phyloP scores from a whole-genome alignment of 768 basidiomycete genomes.

The Podaxis rugospora region DNA sequence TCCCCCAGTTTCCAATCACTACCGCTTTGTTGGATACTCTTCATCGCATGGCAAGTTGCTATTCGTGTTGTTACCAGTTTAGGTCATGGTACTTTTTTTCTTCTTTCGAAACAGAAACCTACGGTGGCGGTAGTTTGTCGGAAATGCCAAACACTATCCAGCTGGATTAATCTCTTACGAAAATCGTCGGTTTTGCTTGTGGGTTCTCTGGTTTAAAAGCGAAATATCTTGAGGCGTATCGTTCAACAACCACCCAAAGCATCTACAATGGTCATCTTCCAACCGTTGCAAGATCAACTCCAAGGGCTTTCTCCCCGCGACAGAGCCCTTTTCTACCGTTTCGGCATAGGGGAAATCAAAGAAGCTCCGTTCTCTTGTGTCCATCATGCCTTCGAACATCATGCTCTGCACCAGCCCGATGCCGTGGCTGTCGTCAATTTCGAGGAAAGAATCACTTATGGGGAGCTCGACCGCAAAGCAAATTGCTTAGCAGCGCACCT shows the following conservation, averaged over 20 bases:
- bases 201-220: conserved; percentile 16
- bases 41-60: conserved; percentile 17
- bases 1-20: neutral
- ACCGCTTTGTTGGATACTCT: neutral
- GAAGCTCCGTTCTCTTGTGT: conserved; percentile 41
- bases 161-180: conserved; percentile 14
- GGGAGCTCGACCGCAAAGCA: conserved; percentile 43
- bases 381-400: conserved; percentile 51
- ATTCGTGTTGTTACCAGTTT: conserved; percentile 17
- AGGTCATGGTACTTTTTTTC: conserved; percentile 15
- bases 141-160: conserved; percentile 14
- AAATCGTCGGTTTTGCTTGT: conserved; percentile 12
- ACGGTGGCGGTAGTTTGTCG: conserved; percentile 20
- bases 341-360: conserved; percentile 36
- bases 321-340: conserved; percentile 38
- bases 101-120: neutral
- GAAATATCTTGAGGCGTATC: conserved; percentile 7
- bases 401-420: conserved; percentile 37
- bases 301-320: conserved; percentile 35
- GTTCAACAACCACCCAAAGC: conserved; percentile 10
- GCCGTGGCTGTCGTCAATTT: conserved; percentile 47
- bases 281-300: conserved; percentile 18
- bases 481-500: conserved; percentile 43
- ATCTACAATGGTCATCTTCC: conserved; percentile 20
- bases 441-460: conserved; percentile 43